A percentile compares a stretch with the other conserved stretches of the same genome.
phyloP scores from a whole-genome alignment of 2,329 filamentous ascomycete genomes.

The Xylariomycetidae sp. region DNA sequence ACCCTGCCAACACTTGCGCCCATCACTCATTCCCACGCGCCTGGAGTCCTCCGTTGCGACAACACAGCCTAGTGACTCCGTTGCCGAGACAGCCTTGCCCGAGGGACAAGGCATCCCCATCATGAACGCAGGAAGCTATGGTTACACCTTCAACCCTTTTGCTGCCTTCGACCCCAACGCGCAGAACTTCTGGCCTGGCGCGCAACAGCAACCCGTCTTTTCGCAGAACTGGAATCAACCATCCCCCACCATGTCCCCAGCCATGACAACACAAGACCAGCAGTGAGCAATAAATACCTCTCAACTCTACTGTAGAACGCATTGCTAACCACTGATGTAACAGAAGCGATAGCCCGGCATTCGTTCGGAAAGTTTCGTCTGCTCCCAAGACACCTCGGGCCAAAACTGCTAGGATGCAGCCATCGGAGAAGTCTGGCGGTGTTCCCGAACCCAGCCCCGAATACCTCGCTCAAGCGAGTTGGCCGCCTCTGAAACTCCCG shows the following conservation, averaged over 20 bases:
- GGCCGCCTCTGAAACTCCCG: constrained; percentile 34
- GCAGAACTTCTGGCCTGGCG: background rate
- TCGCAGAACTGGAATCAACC: too few species aligned
- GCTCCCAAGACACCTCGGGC: background rate
- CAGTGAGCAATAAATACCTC: too few species aligned
- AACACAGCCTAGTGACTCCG: too few species aligned
- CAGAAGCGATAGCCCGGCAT: background rate
- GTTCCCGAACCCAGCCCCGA: constrained; percentile 52
- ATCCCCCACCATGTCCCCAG: too few species aligned
- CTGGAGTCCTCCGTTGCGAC: too few species aligned
- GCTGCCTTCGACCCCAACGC: constrained; percentile 1
- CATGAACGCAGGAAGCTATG: constrained; percentile 2
- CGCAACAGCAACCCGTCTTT: background rate
- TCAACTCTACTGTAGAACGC: too few species aligned
- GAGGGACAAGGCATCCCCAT: constrained; percentile 2
- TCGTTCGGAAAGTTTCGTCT: background rate
- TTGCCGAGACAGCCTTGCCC: background rate
- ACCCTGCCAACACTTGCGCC: constrained; percentile 1
- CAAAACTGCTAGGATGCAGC: constrained; percentile 10
- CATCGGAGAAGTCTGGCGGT: constrained; percentile 41
- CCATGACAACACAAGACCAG: too few species aligned
- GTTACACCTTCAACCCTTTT: constrained; percentile 1
- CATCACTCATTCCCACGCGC: background rate
- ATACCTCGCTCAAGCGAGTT: constrained; percentile 54
- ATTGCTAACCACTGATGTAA: too few species aligned